Base-by-base conservation (phyloP, 768 basidiomycete species). In the Suillus ampliporus region DNA sequence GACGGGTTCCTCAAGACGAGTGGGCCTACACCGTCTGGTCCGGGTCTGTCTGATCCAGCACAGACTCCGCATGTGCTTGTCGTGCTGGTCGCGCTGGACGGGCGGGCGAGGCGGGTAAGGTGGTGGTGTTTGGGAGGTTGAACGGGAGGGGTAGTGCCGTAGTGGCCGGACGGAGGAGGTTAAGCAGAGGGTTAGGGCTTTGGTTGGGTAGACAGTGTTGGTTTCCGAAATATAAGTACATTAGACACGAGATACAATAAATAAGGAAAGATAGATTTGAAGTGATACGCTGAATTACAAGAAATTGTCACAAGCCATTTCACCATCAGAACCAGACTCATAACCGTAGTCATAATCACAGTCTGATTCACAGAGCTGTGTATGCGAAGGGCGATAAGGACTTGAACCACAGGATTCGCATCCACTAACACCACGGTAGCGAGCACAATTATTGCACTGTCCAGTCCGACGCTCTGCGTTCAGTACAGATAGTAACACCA, bases 71-170 rank as follows among this genome's bases (percentile, higher is more conserved):
- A 86, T 60, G 88, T 96, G 43, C 80, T 97, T 68, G 83, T 76
- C 88, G 95, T 5, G 95, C 95, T 0, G 95, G 95, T 19, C 79
- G 95, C 52, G 83, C 91, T 0, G 94, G 89, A 3, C 79, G 94
- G 35, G 93, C 92, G 4, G 92, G 92, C 0, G 74, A 82, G 70
- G 71, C 75, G 28, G 92, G 91, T 1, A 87, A 83, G 65, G 92
- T 94, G 0, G 86, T 94, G 4, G 78, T 94, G 7, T 94, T 94
- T 69, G 89, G 89, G 37, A 91, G 89, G 73, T 76, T 78, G 68
- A 83, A 82, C 60, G 91, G 90, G 1, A 78, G 90, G 23, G 89
- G n/a, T n/a, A n/a, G n/a, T n/a, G n/a, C n/a, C n/a, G 90, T 2
- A 84, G 86, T 57, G 76, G 75, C 40, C 79, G 77, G 64, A 78